phyloP scores from a whole-genome alignment of 306 rosid species.

The Neltuma alba region DNA sequence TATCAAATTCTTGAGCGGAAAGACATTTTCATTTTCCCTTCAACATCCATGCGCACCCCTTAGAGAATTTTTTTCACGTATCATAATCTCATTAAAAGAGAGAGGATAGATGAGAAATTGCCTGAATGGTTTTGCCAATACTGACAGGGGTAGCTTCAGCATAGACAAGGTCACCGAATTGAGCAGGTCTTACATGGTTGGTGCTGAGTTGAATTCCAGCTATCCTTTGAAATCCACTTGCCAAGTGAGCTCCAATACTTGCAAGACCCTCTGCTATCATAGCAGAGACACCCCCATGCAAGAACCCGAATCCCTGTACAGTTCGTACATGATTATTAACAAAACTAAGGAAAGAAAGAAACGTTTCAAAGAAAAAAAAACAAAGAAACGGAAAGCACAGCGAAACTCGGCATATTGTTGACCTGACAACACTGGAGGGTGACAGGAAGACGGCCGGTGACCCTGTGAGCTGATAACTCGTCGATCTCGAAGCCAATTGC shows the following conservation, averaged over 20 bases:
- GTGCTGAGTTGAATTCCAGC: constrained; percentile 75
- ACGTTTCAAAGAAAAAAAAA: background rate
- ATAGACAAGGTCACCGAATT: constrained; percentile 51
- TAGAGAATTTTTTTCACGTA: background rate
- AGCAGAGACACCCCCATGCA: constrained; percentile 76
- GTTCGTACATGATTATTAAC: background rate
- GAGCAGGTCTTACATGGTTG: constrained; percentile 57
- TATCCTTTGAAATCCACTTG: constrained; percentile 58
- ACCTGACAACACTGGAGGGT: constrained; percentile 8
- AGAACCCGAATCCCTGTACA: constrained; percentile 61
- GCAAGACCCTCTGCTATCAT: constrained; percentile 68
- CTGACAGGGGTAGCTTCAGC: constrained; percentile 60
- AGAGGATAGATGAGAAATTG: background rate
- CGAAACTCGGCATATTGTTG: no score
- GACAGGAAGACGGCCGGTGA: constrained; percentile 7
- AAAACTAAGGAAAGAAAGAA: background rate
- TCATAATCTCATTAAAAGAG: background rate
- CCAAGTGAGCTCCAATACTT: constrained; percentile 64
- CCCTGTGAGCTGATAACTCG: background rate
- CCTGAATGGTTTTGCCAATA: constrained; percentile 71
- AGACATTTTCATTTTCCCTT: background rate
- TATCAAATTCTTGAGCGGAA: background rate
- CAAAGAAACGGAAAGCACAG: background rate
- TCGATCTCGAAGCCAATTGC: background rate
- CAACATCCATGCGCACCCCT: background rate